phyloP scores from a whole-genome alignment of 2,329 filamentous ascomycete genomes.

The Scedosporium boydii region DNA sequence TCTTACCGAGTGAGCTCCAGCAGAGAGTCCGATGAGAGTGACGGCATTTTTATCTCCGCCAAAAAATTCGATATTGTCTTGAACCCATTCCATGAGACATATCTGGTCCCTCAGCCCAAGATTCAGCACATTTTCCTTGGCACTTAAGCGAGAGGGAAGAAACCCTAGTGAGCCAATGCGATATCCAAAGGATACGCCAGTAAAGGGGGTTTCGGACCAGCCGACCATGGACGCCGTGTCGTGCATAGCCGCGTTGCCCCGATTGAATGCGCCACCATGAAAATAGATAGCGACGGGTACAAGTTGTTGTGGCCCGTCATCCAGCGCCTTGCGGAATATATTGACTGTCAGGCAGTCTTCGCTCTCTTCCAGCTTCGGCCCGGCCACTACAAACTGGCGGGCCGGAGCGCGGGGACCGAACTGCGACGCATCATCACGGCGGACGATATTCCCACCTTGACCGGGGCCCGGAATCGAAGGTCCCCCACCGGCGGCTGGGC shows the following conservation, averaged over 20 bases:
- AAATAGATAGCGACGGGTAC: constrained; percentile 12
- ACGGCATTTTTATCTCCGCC: constrained; percentile 42
- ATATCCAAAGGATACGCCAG: constrained; percentile 35
- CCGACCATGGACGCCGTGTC: constrained; percentile 18
- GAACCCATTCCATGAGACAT: constrained; percentile 42
- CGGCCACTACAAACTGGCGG: no score
- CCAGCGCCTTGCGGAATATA: constrained; percentile 12
- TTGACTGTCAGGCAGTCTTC: constrained; percentile 7
- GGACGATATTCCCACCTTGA: no score
- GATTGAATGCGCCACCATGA: constrained; percentile 12
- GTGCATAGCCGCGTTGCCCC: constrained; percentile 13
- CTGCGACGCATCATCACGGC: no score
- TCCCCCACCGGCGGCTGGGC: no score
- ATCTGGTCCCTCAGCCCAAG: constrained; percentile 44
- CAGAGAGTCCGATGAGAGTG: constrained; percentile 45
- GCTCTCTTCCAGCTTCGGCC: constrained; percentile 8
- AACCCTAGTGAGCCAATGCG: constrained; percentile 26
- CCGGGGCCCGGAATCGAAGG: no score
- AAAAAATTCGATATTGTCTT: constrained; percentile 40
- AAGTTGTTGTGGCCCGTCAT: constrained; percentile 10
- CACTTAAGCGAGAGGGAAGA: constrained; percentile 31
- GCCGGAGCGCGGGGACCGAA: no score
- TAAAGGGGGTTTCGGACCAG: constrained; percentile 25
- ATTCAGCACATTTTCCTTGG: constrained; percentile 32
- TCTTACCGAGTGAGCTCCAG: constrained; percentile 31